Base-by-base conservation (phyloP, 169 alveolate species). In the Neospora caninum region DNA sequence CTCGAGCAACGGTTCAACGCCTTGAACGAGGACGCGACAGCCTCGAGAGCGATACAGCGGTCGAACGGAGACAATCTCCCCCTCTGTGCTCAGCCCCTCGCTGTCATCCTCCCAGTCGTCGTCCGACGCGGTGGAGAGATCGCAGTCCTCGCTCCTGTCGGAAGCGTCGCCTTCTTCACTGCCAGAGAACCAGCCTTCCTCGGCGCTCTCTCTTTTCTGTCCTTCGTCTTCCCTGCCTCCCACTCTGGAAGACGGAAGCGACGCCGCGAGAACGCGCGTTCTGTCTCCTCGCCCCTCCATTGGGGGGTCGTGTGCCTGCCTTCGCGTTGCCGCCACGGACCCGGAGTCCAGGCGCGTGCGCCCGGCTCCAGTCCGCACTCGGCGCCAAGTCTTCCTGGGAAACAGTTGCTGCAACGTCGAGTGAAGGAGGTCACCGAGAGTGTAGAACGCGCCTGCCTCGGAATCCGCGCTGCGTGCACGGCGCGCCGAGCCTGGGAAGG, bases 361-460 rank as follows among this genome's bases (percentile, higher is more conserved):
- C 7, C 73, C 7, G 7, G 31, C 31, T 53, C 64, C 64, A 29
- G 31, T 27, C 20, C 20, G 31, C 25, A 64, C 4, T 7, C 73
- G 1, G 73, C 31, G 73, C 73, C 73, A 64, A 1, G 31, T 70
- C 84, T 31, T 31, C 95, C 69, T 69, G 34, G 95, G 95, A 49
- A 93, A 93, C 93, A 93, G 64, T 39, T 93, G 95, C 67, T 93
- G 93, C 49, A 93, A 18, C 13, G 84, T 82, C 43, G 84, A 53
- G 70, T 93, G 95, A 38, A 93, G 82, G 39, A 93, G 69, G 73
- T 93, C 93, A 18, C 95, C 95, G n/a, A 93, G 95, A 2, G 95
- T 93, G 42, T 91, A 64, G 29, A 93, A 89, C 0, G 91, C 38
- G 69, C 38, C n/a, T 10, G 86, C 80, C 29, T 80, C 94, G 0